phyloP scores from a whole-genome alignment of 768 basidiomycete species.

The Holtermannia corniformis region DNA sequence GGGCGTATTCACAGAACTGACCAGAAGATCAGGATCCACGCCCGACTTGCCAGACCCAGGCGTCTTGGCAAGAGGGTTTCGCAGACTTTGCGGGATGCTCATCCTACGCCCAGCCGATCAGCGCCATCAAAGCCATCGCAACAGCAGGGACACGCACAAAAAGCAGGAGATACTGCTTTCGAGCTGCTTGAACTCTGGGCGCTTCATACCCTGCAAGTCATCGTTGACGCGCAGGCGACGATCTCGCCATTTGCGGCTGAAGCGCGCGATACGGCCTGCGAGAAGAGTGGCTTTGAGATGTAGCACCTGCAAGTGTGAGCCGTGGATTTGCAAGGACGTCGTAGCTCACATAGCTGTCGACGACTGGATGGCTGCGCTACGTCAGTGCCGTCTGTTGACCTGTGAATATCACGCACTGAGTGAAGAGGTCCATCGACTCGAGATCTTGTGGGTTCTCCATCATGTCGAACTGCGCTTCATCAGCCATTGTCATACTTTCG shows the following conservation, averaged over 20 bases:
- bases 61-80: slow-evolving; percentile 15
- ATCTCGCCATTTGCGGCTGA: slow-evolving; percentile 33
- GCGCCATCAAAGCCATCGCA: neutral
- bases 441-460: slow-evolving; percentile 30
- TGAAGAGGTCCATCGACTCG: slow-evolving; percentile 31
- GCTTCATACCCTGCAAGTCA: slow-evolving; percentile 28
- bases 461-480: slow-evolving; percentile 10
- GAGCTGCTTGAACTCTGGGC: slow-evolving; percentile 32
- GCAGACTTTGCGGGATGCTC: slow-evolving; percentile 28
- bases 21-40: slow-evolving; percentile 31
- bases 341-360: slow-evolving; percentile 25
- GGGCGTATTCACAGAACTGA: slow-evolving; percentile 3
- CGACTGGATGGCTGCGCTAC: slow-evolving; percentile 24
- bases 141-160: slow-evolving; percentile 14
- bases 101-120: slow-evolving; percentile 14
- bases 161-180: slow-evolving; percentile 33
- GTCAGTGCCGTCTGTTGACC: neutral
- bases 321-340: slow-evolving; percentile 4
- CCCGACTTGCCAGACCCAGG: slow-evolving; percentile 11
- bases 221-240: slow-evolving; percentile 18
- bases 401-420: slow-evolving; percentile 17
- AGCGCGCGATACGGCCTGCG: slow-evolving; percentile 22
- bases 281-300: slow-evolving; percentile 13
- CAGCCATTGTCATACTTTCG: neutral
- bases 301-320: slow-evolving; percentile 4